Evolutionary conservation across 106 monocot genomes (phyloP).

Genomic region (Apostasia ramifera): DNA sequence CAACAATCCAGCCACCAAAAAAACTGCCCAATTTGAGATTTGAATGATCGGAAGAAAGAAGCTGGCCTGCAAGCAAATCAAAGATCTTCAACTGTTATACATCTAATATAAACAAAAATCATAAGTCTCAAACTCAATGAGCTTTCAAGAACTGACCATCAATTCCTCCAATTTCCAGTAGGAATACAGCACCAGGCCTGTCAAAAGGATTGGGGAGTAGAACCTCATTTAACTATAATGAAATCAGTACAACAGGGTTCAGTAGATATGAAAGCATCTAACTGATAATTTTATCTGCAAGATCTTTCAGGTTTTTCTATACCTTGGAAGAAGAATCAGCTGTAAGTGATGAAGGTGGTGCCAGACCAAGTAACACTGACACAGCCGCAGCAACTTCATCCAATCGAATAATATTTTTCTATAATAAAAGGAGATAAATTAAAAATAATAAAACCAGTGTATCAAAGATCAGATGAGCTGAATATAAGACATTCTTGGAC

Average conservation of each 20-base stretch:
- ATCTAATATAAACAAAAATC: background rate
- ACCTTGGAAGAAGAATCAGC: conserved; percentile 74
- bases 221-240: conserved; percentile 53
- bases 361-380: conserved; percentile 84
- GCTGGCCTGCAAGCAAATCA: conserved; percentile 14
- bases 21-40: conserved; percentile 9
- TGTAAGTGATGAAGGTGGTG: conserved; percentile 49
- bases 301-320: background rate
- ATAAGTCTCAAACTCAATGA: conserved; percentile 1
- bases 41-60: conserved; percentile 8
- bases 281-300: background rate
- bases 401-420: conserved; percentile 5
- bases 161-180: conserved; percentile 57
- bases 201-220: conserved; percentile 76
- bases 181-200: conserved; percentile 58
- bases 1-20: conserved; percentile 25
- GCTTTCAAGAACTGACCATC: conserved; percentile 30
- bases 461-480: background rate
- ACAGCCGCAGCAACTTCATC: conserved; percentile 64
- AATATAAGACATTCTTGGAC: background rate
- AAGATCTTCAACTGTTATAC: background rate
- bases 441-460: background rate
- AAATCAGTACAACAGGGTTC: background rate
- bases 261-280: background rate
- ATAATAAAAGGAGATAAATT: background rate